Evolutionary conservation across 2,329 filamentous ascomycete genomes (phyloP), one percentile per base, ranked within the genome.

Genomic region (Colletotrichum cuscutae): DNA sequence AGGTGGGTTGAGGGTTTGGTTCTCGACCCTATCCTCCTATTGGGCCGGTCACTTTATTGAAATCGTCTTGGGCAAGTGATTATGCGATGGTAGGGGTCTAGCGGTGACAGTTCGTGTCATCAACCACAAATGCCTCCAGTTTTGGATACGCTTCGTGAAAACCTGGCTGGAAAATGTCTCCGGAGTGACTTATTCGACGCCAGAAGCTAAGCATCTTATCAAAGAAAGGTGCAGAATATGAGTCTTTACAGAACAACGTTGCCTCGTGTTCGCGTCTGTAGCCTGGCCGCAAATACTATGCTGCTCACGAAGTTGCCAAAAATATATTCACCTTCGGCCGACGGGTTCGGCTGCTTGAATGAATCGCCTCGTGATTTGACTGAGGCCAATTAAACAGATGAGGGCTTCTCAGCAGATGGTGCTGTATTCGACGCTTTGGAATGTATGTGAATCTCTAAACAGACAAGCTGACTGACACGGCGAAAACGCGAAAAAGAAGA

Each of bases 1-100:
- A 56, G 32, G 12, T 24, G 22, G 32, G 24, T 54, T 56, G 32
- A 46, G 30, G 24, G 19, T 49, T 54, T 42, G 61, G 30, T 56
- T 46, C 37, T 32, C 61, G 49, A 56, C 35, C 54, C 52, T 68
- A 58, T 35, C n/a, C 35, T 63, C 42, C 59, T 24, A 72, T 73
- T 73, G 71, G 71, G 9, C 52, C 71, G 30, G 71, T 68, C 57
- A 54, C 61, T 67, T 73, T 59, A 72, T 72, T 54, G 68, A 35
- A 62, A 58, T 72, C 52, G 22, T 53, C 67, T 72, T 67, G 61
- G 71, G 68, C 68, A 73, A 73, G 62, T 72, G 57, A 59, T 37
- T 62, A 32, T 37, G 52, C n/a, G 52, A 53, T 30, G 49, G 60
- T 67, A 69, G 53, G 66, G 70, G 22, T 69, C n/a, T 4, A 58